Evolutionary conservation across 805 yeast genomes (phyloP).

Genomic region (Hanseniaspora pseudoguilliermondii): DNA sequence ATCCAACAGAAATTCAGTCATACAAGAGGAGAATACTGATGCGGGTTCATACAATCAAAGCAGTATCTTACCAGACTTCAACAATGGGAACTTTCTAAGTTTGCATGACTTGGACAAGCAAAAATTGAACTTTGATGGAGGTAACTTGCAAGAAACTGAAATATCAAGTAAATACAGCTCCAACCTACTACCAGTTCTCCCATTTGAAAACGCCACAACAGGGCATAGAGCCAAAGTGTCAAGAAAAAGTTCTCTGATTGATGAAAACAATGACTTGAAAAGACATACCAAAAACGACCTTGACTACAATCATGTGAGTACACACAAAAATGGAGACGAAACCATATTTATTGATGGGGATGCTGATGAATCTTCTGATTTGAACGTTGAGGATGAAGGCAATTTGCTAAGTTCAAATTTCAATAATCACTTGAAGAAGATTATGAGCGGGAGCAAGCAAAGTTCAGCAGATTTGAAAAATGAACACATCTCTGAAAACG

Average conservation of each 20-base stretch:
- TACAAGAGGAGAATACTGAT: not conserved
- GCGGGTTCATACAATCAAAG: not conserved
- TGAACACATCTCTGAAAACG: not conserved
- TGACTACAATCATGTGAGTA: not conserved
- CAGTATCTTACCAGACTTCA: not conserved
- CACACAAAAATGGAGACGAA: not conserved
- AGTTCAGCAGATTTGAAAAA: not conserved
- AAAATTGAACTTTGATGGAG: not conserved
- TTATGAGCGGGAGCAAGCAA: slow-evolving; percentile 5
- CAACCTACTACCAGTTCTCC: not conserved
- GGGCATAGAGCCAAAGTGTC: not conserved
- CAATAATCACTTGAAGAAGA: slow-evolving; percentile 8
- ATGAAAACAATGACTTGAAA: not conserved
- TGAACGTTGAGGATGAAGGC: slow-evolving; percentile 14
- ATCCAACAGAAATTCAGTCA: slow-evolving; percentile 9
- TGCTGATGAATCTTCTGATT: slow-evolving; percentile 7
- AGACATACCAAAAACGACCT: not conserved
- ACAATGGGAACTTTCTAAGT: not conserved
- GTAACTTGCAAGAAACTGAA: slow-evolving; percentile 12
- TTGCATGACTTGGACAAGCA: not conserved
- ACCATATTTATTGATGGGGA: slow-evolving; percentile 5
- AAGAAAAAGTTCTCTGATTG: not conserved
- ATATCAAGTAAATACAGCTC: slow-evolving; percentile 1
- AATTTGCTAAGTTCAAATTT: slow-evolving; percentile 27
- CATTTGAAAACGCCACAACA: not conserved